Percentiles rank a stretch among this genome's conserved stretches.
Conservation (phyloP, 2,329 filamentous ascomycete species). For the Stagonosporopsis rhizophila region DNA sequence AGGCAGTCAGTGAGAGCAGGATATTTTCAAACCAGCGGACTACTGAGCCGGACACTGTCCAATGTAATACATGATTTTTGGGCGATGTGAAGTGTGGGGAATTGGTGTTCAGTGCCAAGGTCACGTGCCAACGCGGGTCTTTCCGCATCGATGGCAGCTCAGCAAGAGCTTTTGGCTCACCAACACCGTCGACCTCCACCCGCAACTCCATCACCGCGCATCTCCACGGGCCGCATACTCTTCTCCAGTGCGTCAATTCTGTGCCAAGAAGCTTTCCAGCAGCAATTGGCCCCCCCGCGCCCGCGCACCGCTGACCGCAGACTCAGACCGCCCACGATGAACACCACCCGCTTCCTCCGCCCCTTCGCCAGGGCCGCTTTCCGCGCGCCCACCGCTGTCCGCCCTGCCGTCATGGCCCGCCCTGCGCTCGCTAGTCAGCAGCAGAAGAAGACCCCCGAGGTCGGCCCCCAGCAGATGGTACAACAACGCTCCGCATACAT, state of each 20-base stretch:
- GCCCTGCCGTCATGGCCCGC: constrained; percentile 46
- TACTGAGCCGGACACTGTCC: background rate
- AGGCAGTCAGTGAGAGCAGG: too few relatives aligned
- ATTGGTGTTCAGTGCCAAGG: constrained; percentile 20
- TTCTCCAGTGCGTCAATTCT: constrained; percentile 42
- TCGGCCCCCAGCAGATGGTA: constrained; percentile 46
- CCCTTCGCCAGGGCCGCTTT: constrained; percentile 50
- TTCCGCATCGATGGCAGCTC: constrained; percentile 28
- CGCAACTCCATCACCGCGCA: constrained; percentile 46
- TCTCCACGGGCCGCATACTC: constrained; percentile 40
- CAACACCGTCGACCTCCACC: constrained; percentile 34
- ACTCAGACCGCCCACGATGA: constrained; percentile 49
- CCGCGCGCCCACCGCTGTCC: constrained; percentile 47
- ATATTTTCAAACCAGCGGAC: background rate
- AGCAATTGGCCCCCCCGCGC: constrained; percentile 37
- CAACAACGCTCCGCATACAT: background rate
- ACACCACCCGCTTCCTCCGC: constrained; percentile 52
- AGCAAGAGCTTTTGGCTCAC: constrained; percentile 42
- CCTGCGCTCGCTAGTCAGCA: constrained; percentile 46
- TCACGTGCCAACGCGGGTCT: constrained; percentile 34
- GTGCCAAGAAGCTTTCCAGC: constrained; percentile 18
- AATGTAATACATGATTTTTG: background rate
- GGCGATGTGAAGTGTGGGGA: constrained; percentile 1
- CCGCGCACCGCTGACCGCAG: constrained; percentile 39
- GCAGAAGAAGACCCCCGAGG: constrained; percentile 45